Evolutionary conservation across 345 rosid genomes (phyloP).

Genomic region (Mallotus nudiflorus): DNA sequence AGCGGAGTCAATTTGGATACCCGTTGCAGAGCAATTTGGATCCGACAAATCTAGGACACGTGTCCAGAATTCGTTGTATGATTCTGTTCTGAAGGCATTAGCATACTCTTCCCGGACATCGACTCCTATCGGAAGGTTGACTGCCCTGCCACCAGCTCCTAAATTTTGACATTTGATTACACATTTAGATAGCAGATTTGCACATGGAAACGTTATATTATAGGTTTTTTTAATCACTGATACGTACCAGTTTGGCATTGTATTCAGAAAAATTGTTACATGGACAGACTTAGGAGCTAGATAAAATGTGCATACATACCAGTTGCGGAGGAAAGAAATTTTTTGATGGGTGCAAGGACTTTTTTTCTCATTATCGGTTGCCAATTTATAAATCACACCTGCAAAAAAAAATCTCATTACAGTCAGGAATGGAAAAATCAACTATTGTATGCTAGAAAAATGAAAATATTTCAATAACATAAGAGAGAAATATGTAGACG

Average conservation of each 20-base stretch:
- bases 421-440: too few relatives aligned
- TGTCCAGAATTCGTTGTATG: constrained; percentile 74
- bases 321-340: constrained; percentile 17
- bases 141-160: constrained; percentile 26
- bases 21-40: constrained; percentile 18
- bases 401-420: too few relatives aligned
- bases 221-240: too few relatives aligned
- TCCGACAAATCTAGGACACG: constrained; percentile 40
- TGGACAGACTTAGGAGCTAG: too few relatives aligned
- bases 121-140: constrained; percentile 20
- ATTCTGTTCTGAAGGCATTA: constrained; percentile 80
- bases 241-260: too few relatives aligned
- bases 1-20: constrained; percentile 39
- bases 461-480: too few relatives aligned
- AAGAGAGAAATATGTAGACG: too few relatives aligned
- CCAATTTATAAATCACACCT: too few relatives aligned
- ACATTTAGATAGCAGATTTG: too few relatives aligned
- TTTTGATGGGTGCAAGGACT: constrained; percentile 21
- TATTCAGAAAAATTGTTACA: too few relatives aligned
- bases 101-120: constrained; percentile 84
- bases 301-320: constrained; percentile 29
- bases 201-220: too few relatives aligned
- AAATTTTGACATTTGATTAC: not conserved
- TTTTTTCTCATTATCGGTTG: constrained; percentile 32
- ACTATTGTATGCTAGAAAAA: too few relatives aligned